Conservation (phyloP, 768 basidiomycete species). For the Boletus rex-veris region DNA sequence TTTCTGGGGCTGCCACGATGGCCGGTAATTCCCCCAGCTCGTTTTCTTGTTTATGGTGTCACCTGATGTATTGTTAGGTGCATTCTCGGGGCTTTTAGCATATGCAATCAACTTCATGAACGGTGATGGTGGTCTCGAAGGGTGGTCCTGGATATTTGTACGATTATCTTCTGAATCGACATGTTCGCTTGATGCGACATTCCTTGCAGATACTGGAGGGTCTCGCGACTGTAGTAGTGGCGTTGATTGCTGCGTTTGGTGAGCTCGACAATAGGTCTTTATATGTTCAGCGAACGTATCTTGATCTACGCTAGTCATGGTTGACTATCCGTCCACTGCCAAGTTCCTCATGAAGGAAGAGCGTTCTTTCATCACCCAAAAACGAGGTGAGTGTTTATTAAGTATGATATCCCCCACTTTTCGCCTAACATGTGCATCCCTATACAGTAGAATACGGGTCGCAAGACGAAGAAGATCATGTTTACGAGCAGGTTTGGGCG, state of each 20-base stretch:
- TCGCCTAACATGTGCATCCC: neutral
- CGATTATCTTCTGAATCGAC: neutral
- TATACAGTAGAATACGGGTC: neutral
- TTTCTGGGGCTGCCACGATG: constrained; percentile 1
- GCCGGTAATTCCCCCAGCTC: neutral
- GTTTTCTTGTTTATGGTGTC: neutral
- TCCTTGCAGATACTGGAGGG: neutral
- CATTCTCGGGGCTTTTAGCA: constrained; percentile 1
- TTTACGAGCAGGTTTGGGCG: neutral
- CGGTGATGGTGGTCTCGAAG: neutral
- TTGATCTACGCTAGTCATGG: constrained; percentile 1
- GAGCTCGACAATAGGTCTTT: neutral
- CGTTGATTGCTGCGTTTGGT: neutral
- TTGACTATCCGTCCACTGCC: neutral
- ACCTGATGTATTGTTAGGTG: neutral
- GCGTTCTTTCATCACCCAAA: neutral
- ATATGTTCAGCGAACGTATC: neutral
- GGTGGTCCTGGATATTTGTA: constrained; percentile 10
- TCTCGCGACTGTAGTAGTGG: neutral
- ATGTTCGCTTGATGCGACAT: neutral
- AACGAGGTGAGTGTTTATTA: neutral
- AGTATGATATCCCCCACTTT: neutral
- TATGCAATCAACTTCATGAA: constrained; percentile 5
- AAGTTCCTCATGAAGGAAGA: neutral
- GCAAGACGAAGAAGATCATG: neutral